Conservation (phyloP, 2,329 filamentous ascomycete species). For the Colletotrichum brevisporum region DNA sequence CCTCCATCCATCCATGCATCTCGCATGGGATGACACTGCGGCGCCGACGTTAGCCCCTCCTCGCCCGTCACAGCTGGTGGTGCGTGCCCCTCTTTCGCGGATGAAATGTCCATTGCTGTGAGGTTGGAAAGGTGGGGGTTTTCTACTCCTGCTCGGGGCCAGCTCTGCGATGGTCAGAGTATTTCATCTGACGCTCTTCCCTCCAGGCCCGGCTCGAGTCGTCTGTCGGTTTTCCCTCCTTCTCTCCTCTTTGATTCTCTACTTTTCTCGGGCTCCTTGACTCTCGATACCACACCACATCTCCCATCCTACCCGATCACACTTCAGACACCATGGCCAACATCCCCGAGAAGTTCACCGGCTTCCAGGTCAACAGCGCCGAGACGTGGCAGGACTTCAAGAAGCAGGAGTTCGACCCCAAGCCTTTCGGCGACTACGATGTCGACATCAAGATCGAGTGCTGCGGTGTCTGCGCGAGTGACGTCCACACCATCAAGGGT, state of each 20-base stretch:
- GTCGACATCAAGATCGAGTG: constrained; percentile 89
- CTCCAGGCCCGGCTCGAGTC: constrained; percentile 13
- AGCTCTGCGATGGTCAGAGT: constrained; percentile 37
- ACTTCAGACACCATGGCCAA: constrained; percentile 56
- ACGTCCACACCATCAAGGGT: constrained; percentile 78
- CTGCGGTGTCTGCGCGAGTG: constrained; percentile 82
- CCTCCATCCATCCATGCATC: constrained; percentile 17
- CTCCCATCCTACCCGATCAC: constrained; percentile 9
- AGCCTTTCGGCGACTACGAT: constrained; percentile 89
- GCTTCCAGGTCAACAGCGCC: constrained; percentile 71
- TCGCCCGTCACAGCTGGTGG: constrained; percentile 20
- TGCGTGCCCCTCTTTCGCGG: constrained; percentile 39
- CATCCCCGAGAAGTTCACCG: constrained; percentile 72
- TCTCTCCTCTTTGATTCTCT: constrained; percentile 19
- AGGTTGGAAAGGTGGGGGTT: constrained; percentile 35
- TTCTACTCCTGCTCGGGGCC: background rate
- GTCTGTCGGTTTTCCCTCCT: background rate
- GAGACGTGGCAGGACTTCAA: constrained; percentile 72
- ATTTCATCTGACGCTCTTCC: constrained; percentile 36
- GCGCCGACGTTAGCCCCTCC: constrained; percentile 37
- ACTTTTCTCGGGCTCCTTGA: constrained; percentile 1
- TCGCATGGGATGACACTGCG: constrained; percentile 28
- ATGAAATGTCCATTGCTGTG: constrained; percentile 16
- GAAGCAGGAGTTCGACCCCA: constrained; percentile 84
- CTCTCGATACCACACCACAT: background rate